Evolutionary conservation across 202 grass and related monocot species (phyloP).

Genomic region (Schoenoplectus triqueter): DNA sequence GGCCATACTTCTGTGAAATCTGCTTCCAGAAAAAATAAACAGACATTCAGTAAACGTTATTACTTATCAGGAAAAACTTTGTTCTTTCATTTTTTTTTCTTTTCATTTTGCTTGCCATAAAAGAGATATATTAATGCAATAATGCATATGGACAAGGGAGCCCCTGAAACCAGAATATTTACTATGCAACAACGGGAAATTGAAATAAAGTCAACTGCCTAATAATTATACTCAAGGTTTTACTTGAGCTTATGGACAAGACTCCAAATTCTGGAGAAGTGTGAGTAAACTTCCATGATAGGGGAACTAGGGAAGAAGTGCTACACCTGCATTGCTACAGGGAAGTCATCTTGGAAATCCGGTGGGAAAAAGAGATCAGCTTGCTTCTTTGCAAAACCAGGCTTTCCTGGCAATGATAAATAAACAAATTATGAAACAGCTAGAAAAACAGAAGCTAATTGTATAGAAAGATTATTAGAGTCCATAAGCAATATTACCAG

Average conservation of each 20-base stretch:
- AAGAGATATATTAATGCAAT: conserved; percentile 10
- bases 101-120: neutral
- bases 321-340: conserved; percentile 90
- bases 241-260: conserved; percentile 8
- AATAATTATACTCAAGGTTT: conserved; percentile 9
- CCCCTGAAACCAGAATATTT: conserved; percentile 5
- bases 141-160: neutral
- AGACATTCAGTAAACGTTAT: conserved; percentile 10
- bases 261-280: neutral
- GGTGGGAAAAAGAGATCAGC: conserved; percentile 95
- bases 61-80: neutral
- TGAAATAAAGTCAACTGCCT: neutral
- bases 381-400: conserved; percentile 92
- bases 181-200: neutral
- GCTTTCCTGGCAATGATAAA: conserved; percentile 58
- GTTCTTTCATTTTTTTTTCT: neutral
- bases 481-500: conserved; percentile 54
- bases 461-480: neutral
- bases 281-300: neutral
- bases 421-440: conserved; percentile 28
- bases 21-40: conserved; percentile 36
- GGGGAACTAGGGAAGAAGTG: conserved; percentile 21
- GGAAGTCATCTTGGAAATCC: conserved; percentile 96
- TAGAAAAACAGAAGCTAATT: neutral
- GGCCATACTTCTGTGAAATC: conserved; percentile 88